phyloP scores from a whole-genome alignment of 2,329 filamentous ascomycete genomes.

The Aspergillus sp. region DNA sequence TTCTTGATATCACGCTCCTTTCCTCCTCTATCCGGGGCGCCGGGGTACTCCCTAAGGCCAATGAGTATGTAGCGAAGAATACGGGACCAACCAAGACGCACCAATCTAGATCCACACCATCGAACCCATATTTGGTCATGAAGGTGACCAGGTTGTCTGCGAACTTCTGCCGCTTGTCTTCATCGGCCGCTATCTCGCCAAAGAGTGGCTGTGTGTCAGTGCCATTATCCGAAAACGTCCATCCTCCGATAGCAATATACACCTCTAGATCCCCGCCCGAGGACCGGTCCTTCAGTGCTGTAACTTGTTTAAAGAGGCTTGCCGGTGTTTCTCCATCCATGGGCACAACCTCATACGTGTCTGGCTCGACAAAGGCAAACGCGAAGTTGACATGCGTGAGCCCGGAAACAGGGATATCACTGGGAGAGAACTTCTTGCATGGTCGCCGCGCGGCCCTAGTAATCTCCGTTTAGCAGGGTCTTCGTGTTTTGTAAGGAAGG shows the following conservation, averaged over 20 bases:
- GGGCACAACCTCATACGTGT: neutral
- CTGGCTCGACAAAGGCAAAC: conserved; percentile 7
- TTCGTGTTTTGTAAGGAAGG: neutral
- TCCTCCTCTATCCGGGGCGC: conserved; percentile 14
- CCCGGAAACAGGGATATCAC: conserved; percentile 1
- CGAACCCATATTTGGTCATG: conserved; percentile 20
- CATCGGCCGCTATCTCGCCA: conserved; percentile 12
- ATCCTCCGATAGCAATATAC: conserved; percentile 20
- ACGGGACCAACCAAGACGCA: too few species aligned
- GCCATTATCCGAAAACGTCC: conserved; percentile 11
- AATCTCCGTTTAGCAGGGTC: too few species aligned
- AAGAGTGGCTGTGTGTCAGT: conserved; percentile 9
- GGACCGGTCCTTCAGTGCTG: neutral
- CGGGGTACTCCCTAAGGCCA: conserved; percentile 10
- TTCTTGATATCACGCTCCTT: conserved; percentile 3
- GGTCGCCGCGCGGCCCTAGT: too few species aligned
- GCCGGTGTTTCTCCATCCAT: conserved; percentile 7
- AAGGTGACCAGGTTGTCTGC: conserved; percentile 11
- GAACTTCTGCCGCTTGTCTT: conserved; percentile 12
- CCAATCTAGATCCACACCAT: conserved; percentile 25
- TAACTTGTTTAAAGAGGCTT: neutral
- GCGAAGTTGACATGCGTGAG: conserved; percentile 14
- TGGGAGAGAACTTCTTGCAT: neutral
- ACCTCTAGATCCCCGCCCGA: conserved; percentile 6
- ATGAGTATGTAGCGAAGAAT: neutral